Evolutionary conservation across 2,329 filamentous ascomycete genomes (phyloP), one percentile per base, ranked within the genome.

Genomic region (Aspergillus tubingensis): DNA sequence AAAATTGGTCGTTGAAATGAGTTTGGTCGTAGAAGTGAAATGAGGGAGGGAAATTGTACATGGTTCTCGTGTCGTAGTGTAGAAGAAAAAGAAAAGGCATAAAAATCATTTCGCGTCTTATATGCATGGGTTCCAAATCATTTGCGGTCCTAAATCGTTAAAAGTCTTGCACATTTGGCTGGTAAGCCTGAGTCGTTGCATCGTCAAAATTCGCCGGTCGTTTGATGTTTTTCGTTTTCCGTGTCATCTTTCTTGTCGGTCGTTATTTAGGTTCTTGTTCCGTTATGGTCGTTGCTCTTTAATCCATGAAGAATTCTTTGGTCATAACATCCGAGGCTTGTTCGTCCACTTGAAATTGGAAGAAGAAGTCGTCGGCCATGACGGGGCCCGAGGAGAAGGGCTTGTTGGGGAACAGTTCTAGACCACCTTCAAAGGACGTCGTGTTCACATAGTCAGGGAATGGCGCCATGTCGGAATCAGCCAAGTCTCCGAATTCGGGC

Each of bases 301-400:
- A 70, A 23, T 69, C 67, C 61, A 67, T 59, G 57, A 69, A 65
- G 54, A 69, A 67, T 25, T 70, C 68, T 30, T 63, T 62, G 1
- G 66, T 62, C 66, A 68, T 63, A 50, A 63, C 64, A 30, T 70
- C 67, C 6, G 67, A 65, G 21, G 66, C 59, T 53, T 67, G 68
- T n/a, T 69, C 68, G 25, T 77, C 74, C n/a, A 74, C 67, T 47
- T 75, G 68, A 50, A 77, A 77, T 53, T 77, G 74, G 38, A 75
- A 71, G 48, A 77, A 72, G 57, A 75, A 74, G 56, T 77, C 75
- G 13, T 71, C 71, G 30, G 72, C 67, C 49, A 75, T 64, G 25
- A 64, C 44, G 21, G 65, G 39, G 13, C 65, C 65, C 11, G 64
- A 63, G 5, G 70, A 64, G 56, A 72, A 73, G 6, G 63, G 60